A percentile compares a stretch with the other conserved stretches of the same genome.
Conservation (phyloP, 495 filamentous ascomycete genomes). For the Apodospora peruviana region DNA sequence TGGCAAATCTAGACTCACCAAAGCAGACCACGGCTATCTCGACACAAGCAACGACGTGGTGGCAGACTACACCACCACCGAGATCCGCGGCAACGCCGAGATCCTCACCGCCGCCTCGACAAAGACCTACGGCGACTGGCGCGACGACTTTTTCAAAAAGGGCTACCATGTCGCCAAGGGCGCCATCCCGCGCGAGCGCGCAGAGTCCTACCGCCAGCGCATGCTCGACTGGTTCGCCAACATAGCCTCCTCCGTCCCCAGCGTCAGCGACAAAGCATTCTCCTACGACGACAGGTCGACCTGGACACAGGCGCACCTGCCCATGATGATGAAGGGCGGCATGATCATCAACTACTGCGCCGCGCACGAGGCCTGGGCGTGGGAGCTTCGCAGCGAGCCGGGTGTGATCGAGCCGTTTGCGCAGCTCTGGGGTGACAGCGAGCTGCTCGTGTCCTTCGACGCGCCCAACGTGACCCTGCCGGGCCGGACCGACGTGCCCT, state of each 20-base stretch:
- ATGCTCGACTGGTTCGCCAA: conserved; percentile 11
- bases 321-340: conserved; percentile 34
- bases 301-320: conserved; percentile 28
- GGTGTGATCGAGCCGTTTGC: conserved; percentile 37
- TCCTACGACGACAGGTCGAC: conserved; percentile 33
- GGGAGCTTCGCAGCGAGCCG: conserved; percentile 36
- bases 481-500: conserved; percentile 30
- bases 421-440: conserved; percentile 34
- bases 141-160: conserved; percentile 29
- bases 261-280: no score
- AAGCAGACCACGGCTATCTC: not conserved
- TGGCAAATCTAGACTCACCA: not conserved
- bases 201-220: conserved; percentile 17
- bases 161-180: conserved; percentile 43
- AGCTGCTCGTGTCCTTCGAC: conserved; percentile 44
- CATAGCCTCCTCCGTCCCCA: no score
- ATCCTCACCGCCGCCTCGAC: not conserved
- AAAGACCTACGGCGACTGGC: conserved; percentile 1
- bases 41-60: not conserved
- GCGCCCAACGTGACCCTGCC: conserved; percentile 37
- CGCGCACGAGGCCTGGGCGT: conserved; percentile 43
- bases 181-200: conserved; percentile 35
- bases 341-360: not conserved
- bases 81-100: not conserved
- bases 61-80: not conserved